Evolutionary conservation across 164 flowering plant species (phyloP).

Genomic region (Vitis amurensis): DNA sequence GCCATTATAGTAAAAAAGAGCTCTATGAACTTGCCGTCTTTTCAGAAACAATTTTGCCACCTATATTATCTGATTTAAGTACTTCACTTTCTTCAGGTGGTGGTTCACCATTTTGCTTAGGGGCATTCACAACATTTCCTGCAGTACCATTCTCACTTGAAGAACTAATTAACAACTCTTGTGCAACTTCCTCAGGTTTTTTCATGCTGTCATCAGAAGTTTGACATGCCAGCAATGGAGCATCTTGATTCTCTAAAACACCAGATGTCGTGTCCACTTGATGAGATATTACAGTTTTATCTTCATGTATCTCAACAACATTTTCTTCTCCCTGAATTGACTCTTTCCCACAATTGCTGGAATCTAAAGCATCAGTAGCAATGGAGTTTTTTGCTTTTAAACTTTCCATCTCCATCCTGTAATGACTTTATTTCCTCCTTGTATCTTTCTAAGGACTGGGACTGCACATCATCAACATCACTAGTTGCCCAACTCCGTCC

Average conservation of each 20-base stretch:
- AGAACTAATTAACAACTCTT: conserved; percentile 23
- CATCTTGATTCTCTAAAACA: conserved; percentile 23
- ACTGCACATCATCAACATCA: conserved; percentile 38
- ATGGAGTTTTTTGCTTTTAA: conserved; percentile 28
- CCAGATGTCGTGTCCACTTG: conserved; percentile 25
- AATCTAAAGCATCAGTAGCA: conserved; percentile 26
- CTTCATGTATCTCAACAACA: conserved; percentile 62
- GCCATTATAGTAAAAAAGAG: not conserved
- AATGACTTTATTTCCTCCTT: conserved; percentile 56
- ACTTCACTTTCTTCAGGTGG: conserved; percentile 26
- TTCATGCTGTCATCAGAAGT: conserved; percentile 15
- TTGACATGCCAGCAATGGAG: conserved; percentile 18
- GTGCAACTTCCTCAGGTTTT: conserved; percentile 28
- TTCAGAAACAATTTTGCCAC: conserved; percentile 41
- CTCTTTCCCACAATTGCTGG: conserved; percentile 28
- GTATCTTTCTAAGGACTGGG: conserved; percentile 45
- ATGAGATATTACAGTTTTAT: conserved; percentile 33
- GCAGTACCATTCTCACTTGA: conserved; percentile 23
- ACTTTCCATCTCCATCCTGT: conserved; percentile 58
- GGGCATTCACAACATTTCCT: conserved; percentile 23
- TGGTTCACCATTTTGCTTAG: conserved; percentile 28
- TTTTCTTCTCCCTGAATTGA: conserved; percentile 34
- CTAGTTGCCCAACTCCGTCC: conserved; percentile 30
- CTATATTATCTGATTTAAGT: conserved; percentile 29
- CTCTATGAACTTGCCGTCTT: conserved; percentile 47